These are phyloP conservation scores for Camelina laxa DNA, from an alignment of 345 rosid genomes.

Conservation along the genomic window DNA sequence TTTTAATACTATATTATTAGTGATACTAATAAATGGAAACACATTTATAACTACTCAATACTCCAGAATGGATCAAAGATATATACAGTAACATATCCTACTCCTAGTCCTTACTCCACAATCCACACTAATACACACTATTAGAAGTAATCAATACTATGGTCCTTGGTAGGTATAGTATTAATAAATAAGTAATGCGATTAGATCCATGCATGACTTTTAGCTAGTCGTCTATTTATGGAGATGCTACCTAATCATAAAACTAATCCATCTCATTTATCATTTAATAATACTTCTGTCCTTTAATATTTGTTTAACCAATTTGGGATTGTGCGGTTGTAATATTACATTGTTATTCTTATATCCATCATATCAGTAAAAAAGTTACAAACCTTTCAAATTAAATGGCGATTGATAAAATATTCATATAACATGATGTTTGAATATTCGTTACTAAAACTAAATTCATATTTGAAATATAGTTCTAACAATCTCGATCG, in stretches of 20 bases:
- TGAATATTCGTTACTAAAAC: neutral
- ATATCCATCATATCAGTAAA: too few species aligned
- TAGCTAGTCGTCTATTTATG: slow-evolving; percentile 25
- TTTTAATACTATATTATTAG: neutral
- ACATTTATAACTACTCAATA: neutral
- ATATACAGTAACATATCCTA: neutral
- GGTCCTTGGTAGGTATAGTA: slow-evolving; percentile 14
- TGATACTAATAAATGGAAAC: neutral
- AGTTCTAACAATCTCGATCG: neutral
- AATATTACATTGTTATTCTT: too few species aligned
- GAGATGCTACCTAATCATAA: slow-evolving; percentile 25
- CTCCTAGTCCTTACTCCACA: too few species aligned
- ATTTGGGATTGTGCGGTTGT: neutral
- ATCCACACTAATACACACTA: neutral
- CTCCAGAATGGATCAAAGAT: neutral
- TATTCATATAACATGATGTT: neutral
- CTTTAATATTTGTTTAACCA: too few species aligned
- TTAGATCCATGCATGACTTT: slow-evolving; percentile 32
- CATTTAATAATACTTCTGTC: neutral
- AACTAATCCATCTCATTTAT: slow-evolving; percentile 2
- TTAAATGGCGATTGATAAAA: too few species aligned
- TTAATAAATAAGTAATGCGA: slow-evolving; percentile 14
- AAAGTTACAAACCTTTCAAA: too few species aligned
- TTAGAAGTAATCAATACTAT: slow-evolving; percentile 23
- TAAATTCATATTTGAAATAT: neutral